A percentile compares a stretch with the other conserved stretches of the same genome.
phyloP scores from a whole-genome alignment of 305 asterid species.

The Fraxinus albicans region DNA sequence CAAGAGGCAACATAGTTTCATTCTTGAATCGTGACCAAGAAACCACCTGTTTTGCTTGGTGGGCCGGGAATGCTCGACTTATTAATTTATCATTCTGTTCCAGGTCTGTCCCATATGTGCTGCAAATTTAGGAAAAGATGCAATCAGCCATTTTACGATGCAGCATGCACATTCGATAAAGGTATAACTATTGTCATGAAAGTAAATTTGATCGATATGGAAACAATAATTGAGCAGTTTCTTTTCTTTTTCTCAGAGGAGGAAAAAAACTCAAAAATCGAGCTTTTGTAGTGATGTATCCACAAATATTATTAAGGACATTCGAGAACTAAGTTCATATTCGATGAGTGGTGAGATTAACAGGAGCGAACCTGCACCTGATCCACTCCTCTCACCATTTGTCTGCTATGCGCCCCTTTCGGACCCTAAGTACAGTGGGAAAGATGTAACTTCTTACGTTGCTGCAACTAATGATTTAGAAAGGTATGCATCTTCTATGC shows the following conservation, averaged over 20 bases:
- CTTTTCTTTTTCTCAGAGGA: slow-evolving; percentile 36
- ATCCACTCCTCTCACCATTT: slow-evolving; percentile 63
- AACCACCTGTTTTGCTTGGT: no score
- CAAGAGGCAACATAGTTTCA: not conserved
- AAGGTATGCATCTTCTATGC: slow-evolving; percentile 28
- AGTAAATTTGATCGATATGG: not conserved
- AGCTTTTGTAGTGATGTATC: slow-evolving; percentile 52
- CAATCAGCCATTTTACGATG: slow-evolving; percentile 58
- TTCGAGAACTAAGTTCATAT: slow-evolving; percentile 51
- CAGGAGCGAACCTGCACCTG: slow-evolving; percentile 50
- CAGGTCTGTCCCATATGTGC: slow-evolving; percentile 95
- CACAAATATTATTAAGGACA: slow-evolving; percentile 47
- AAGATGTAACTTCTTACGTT: slow-evolving; percentile 21
- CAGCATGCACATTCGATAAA: slow-evolving; percentile 78
- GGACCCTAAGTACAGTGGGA: slow-evolving; percentile 31
- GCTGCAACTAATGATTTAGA: slow-evolving; percentile 31
- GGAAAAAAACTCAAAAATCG: slow-evolving; percentile 57
- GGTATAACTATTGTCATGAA: slow-evolving; percentile 33
- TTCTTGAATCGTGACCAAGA: not conserved
- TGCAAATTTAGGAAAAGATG: slow-evolving; percentile 71
- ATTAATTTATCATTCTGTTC: not conserved
- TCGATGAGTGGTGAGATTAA: slow-evolving; percentile 28
- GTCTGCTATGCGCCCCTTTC: slow-evolving; percentile 36
- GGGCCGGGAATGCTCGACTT: no score
- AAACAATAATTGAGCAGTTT: not conserved